Base-by-base conservation (phyloP, 257 asterid species). In the Solanum corneliomulleri region DNA sequence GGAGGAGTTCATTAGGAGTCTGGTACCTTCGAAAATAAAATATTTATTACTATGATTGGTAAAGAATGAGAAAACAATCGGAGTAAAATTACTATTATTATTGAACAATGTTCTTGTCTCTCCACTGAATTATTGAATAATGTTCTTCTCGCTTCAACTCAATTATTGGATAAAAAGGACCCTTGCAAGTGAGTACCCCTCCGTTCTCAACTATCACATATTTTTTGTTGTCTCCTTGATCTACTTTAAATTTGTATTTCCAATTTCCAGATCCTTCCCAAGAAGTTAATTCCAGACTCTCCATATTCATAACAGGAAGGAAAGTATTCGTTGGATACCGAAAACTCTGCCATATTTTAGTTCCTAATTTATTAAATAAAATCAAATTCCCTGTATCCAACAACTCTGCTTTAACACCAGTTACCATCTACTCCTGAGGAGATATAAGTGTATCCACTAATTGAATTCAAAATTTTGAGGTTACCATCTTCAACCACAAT, bases 361-460 rank as follows among this genome's bases (percentile, higher is more conserved):
- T 14, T 29, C 91, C 88, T 66, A 88, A 70, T 69, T 16, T 87
- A 42, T 42, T 60, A 76, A 76, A 23, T 86, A 9, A 75, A 39
- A 84, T 44, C 89, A 93, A 91, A 87, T 93, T 93, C 60, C 94
- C 94, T 2, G 91, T 16, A 92, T 92, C 92, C 89, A 78, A 33
- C 16, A 93, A 87, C 90, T 85, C 89, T 83, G 87, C 78, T 18
- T 62, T 89, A n/a, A 87, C 33, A 86, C 82, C 88, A 37, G 9
- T 1, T 21, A 68, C 25, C 2, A 11, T 6, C 41, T 45, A 88
- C 27, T 5, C 1, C 3, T 68, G 91, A 49, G 45, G 58, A 4
- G 44, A 72, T 9, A n/a, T 33, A 27, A 78, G 56, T 1, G 1
- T 0, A 0, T 1, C 3, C 2, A 60, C 25, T 64, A 18, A 71